phyloP scores from a whole-genome alignment of 2,329 filamentous ascomycete species.

The Xylariomycetidae sp. region DNA sequence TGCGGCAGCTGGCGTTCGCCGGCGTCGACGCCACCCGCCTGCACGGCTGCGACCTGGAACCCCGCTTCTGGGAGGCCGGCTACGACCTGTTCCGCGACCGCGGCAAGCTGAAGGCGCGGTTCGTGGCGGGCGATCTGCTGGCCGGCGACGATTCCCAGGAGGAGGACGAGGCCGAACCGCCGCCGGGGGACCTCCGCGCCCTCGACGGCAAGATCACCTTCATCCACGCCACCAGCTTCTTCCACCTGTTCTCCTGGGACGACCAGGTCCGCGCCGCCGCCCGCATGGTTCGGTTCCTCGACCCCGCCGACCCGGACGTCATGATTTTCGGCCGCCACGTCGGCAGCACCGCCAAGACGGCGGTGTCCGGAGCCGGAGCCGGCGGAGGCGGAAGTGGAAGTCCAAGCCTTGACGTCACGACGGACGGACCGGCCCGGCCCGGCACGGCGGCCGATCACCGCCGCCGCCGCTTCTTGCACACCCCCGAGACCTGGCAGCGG shows the following conservation, averaged over 20 bases:
- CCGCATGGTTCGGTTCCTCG: constrained; percentile 39
- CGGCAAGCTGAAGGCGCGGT: constrained; percentile 36
- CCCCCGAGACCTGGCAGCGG: constrained; percentile 41
- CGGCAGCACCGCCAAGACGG: constrained; percentile 24
- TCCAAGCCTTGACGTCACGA: no score
- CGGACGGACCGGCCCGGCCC: no score
- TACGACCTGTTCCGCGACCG: constrained; percentile 60
- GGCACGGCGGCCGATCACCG: no score
- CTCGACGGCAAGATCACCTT: constrained; percentile 38
- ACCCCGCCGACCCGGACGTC: constrained; percentile 35
- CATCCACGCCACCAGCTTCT: constrained; percentile 44
- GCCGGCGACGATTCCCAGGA: not conserved
- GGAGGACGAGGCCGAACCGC: not conserved
- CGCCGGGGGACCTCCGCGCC: constrained; percentile 26
- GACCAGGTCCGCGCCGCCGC: constrained; percentile 40
- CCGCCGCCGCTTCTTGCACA: constrained; percentile 39
- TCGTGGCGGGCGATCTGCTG: constrained; percentile 46
- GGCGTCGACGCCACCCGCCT: constrained; percentile 42
- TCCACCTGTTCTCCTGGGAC: constrained; percentile 43
- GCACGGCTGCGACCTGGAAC: constrained; percentile 43
- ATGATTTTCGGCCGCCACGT: constrained; percentile 48
- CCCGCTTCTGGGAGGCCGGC: constrained; percentile 49
- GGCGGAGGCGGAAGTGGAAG: constrained; percentile 12
- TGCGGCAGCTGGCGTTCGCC: constrained; percentile 44
- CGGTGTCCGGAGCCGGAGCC: constrained; percentile 20